Percentiles rank a stretch among this genome's conserved stretches.
Conservation (phyloP, 305 asterid genomes). For the Salvia sclarea region DNA sequence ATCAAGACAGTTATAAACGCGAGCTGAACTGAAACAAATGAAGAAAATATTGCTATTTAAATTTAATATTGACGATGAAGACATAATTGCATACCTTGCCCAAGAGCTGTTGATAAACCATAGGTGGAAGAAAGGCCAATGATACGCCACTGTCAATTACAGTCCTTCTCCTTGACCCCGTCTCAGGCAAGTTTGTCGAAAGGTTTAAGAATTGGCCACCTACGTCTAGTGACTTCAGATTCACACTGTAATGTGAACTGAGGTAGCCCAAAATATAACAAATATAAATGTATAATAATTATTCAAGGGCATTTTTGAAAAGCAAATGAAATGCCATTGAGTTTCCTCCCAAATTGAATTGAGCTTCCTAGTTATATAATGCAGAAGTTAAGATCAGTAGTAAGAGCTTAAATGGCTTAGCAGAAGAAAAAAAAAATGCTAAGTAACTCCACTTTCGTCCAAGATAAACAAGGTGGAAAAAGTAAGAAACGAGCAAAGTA, state of each 20-base stretch:
- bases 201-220: constrained; percentile 50
- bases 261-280: constrained; percentile 3
- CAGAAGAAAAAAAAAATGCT: too few species aligned
- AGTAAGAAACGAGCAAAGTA: constrained; percentile 7
- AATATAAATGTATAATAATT: too few species aligned
- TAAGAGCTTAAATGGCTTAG: too few species aligned
- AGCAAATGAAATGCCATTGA: too few species aligned
- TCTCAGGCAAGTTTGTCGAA: constrained; percentile 39
- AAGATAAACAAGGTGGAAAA: too few species aligned
- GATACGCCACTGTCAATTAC: constrained; percentile 81
- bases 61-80: constrained; percentile 8
- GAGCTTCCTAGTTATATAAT: too few species aligned
- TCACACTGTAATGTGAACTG: constrained; percentile 57
- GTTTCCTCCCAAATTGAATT: too few species aligned
- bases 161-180: constrained; percentile 46
- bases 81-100: constrained; percentile 41
- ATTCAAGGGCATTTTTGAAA: too few species aligned
- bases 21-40: constrained; percentile 1
- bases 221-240: constrained; percentile 53
- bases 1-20: constrained; percentile 6
- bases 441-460: too few species aligned
- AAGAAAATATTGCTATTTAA: constrained; percentile 13
- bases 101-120: constrained; percentile 51
- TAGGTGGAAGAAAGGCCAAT: constrained; percentile 67
- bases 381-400: too few species aligned